These are phyloP conservation scores for Ganoderma resinaceum DNA, from an alignment of 1,284 basidiomycete species.

Conservation along the genomic window DNA sequence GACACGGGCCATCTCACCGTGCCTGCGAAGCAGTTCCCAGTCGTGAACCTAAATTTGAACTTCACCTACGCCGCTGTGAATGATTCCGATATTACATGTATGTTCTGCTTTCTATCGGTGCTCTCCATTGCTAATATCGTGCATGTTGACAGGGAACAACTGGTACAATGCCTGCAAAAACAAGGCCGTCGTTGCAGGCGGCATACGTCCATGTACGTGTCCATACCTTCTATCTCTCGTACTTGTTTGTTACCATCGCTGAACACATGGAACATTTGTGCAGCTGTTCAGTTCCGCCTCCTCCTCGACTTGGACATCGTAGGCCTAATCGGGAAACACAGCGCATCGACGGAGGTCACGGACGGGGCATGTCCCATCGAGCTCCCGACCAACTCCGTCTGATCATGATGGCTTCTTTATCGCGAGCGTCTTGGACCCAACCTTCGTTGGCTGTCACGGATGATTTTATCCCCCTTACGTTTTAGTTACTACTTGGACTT, in stretches of 20 bases:
- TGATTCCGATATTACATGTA: constrained; percentile 82
- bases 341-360: constrained; percentile 62
- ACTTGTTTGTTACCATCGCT: neutral
- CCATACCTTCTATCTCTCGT: neutral
- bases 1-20: constrained; percentile 62
- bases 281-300: constrained; percentile 75
- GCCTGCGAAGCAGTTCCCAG: constrained; percentile 66
- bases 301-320: constrained; percentile 73
- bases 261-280: neutral
- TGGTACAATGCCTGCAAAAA: constrained; percentile 86
- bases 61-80: constrained; percentile 87
- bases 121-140: neutral
- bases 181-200: constrained; percentile 53
- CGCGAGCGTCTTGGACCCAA: constrained; percentile 4
- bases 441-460: constrained; percentile 8
- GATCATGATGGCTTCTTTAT: constrained; percentile 40
- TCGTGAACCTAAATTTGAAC: constrained; percentile 75
- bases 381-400: constrained; percentile 60
- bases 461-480: constrained; percentile 2
- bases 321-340: constrained; percentile 66
- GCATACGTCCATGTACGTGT: constrained; percentile 66
- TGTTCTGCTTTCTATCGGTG: constrained; percentile 36
- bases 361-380: constrained; percentile 81
- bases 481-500: constrained; percentile 5
- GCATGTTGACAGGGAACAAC: constrained; percentile 60